These are phyloP conservation scores for Conticribra weissflogii DNA, from an alignment of 108 stramenopile species.

Conservation along the genomic window DNA sequence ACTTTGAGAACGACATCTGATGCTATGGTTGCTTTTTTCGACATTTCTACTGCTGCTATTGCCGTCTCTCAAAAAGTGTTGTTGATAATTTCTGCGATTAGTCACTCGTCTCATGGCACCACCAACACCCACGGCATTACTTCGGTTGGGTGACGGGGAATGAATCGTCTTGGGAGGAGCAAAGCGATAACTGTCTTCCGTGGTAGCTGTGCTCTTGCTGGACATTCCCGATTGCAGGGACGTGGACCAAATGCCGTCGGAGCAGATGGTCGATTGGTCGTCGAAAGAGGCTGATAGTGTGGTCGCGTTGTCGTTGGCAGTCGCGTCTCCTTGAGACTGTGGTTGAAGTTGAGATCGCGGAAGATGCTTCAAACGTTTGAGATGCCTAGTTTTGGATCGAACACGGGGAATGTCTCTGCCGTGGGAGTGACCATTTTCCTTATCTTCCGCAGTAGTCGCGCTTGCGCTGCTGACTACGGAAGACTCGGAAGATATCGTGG, in stretches of 20 bases:
- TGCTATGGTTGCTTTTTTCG: too few relatives aligned
- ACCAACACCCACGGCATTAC: too few relatives aligned
- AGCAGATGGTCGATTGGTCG: slow-evolving; percentile 13
- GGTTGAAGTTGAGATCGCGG: background rate
- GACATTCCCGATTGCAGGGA: background rate
- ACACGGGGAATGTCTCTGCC: background rate
- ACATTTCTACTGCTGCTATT: too few relatives aligned
- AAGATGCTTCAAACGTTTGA: too few relatives aligned
- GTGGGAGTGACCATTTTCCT: background rate
- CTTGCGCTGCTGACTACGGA: too few relatives aligned
- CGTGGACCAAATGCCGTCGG: background rate
- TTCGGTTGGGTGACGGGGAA: background rate
- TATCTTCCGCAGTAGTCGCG: too few relatives aligned
- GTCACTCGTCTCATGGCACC: background rate
- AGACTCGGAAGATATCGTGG: too few relatives aligned
- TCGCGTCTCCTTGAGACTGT: too few relatives aligned
- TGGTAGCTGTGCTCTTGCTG: background rate
- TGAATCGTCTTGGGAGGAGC: slow-evolving; percentile 6
- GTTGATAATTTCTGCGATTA: background rate
- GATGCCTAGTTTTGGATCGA: too few relatives aligned
- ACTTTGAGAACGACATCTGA: too few relatives aligned
- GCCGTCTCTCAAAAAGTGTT: too few relatives aligned
- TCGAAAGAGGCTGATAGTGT: background rate
- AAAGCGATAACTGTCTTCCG: background rate
- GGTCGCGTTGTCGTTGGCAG: background rate